A percentile compares a stretch with the other conserved stretches of the same genome.
Evolutionary conservation across 2,329 filamentous ascomycete species (phyloP).

Genomic region (Zymoseptoria pseudotritici): DNA sequence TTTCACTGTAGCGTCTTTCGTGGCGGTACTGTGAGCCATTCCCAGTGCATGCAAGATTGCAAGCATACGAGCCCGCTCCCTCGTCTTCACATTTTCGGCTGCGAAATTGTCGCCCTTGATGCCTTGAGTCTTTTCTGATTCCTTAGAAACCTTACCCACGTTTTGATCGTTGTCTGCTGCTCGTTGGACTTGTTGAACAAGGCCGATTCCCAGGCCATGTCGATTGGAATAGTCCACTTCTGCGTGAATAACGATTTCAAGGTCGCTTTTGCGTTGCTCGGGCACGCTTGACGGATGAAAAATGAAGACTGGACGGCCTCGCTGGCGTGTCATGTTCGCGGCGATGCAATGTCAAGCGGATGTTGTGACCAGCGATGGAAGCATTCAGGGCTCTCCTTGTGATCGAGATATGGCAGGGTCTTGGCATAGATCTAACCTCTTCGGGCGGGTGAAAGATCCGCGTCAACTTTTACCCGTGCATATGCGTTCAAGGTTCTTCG

Average conservation of each 20-base stretch:
- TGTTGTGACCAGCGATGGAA: too few species aligned
- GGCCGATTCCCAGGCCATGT: neutral
- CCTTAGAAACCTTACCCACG: neutral
- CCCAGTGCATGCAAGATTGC: neutral
- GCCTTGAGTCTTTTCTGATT: neutral
- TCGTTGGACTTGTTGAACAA: neutral
- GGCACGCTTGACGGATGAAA: too few species aligned
- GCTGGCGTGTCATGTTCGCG: too few species aligned
- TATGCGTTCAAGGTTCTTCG: neutral
- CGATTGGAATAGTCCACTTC: neutral
- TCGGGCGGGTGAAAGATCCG: neutral
- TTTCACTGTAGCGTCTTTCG: neutral
- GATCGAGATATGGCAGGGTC: neutral
- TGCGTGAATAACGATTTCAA: neutral
- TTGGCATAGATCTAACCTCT: neutral
- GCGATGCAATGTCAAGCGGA: too few species aligned
- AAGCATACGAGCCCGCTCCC: neutral
- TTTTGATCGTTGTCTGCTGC: neutral
- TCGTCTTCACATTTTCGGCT: conserved; percentile 1
- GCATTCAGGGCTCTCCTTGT: too few species aligned
- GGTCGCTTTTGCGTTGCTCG: too few species aligned
- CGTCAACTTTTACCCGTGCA: neutral
- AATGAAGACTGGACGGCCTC: too few species aligned
- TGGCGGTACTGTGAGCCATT: neutral
- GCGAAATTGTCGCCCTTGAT: neutral